These are phyloP conservation scores for Roridomyces roridus DNA, from an alignment of 768 basidiomycete genomes.

Conservation along the genomic window DNA sequence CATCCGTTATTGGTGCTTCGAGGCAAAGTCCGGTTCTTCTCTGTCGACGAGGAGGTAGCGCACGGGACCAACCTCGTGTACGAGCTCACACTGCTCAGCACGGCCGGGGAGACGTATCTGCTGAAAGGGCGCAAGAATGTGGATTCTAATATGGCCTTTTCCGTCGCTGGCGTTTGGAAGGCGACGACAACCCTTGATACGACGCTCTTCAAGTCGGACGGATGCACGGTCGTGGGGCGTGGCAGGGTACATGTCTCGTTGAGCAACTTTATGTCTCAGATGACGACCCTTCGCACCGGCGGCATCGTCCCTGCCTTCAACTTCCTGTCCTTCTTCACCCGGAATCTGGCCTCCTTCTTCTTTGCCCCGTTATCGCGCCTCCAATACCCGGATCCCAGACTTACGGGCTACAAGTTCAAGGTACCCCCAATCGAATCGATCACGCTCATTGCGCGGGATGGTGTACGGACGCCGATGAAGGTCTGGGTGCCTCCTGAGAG, in stretches of 20 bases:
- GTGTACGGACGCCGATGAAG: conserved; percentile 16
- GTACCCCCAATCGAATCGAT: background rate
- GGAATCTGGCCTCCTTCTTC: conserved; percentile 6
- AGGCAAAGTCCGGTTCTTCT: conserved; percentile 23
- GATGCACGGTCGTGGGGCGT: conserved; percentile 13
- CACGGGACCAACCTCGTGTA: conserved; percentile 17
- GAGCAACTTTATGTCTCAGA: conserved; percentile 18
- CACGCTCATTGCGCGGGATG: conserved; percentile 19
- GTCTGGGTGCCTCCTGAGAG: conserved; percentile 14
- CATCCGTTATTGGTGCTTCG: conserved; percentile 21
- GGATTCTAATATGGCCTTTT: conserved; percentile 15
- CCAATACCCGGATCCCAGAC: conserved; percentile 5
- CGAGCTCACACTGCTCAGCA: conserved; percentile 20
- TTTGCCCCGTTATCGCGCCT: conserved; percentile 11
- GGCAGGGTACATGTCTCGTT: conserved; percentile 13
- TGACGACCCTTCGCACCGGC: conserved; percentile 8
- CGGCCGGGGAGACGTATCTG: conserved; percentile 16
- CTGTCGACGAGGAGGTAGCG: conserved; percentile 11
- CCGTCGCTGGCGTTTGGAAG: conserved; percentile 15
- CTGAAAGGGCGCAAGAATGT: conserved; percentile 23
- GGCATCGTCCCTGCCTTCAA: background rate
- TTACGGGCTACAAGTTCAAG: conserved; percentile 18
- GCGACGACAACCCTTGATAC: conserved; percentile 24
- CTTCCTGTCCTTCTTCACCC: conserved; percentile 12
- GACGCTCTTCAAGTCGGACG: conserved; percentile 12